Base-by-base conservation (phyloP, 2,329 filamentous ascomycete species). In the Mariannaea sp. region DNA sequence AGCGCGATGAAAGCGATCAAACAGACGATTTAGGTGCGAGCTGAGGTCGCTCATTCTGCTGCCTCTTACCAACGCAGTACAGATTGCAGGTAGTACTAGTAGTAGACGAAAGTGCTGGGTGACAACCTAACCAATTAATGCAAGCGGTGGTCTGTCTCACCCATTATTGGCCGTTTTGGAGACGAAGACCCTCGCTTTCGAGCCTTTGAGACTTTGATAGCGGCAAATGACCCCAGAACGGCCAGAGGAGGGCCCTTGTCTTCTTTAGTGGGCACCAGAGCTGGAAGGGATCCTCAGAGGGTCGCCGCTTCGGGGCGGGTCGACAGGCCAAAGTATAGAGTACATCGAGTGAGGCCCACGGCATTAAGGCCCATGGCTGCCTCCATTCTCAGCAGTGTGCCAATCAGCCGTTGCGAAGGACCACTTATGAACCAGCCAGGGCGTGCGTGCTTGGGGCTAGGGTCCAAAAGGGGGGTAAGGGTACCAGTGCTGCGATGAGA, bases 371-470 rank as follows among this genome's bases (percentile, higher is more conserved):
- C 35, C 51, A 54, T 45, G 51, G 33, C 40, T 41, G 46, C 46
- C 36, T 47, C 41, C 53, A 56, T 41, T 50, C 44, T 53, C 36
- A 53, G 40, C 7, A 19, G 27, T 36, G 51, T 46, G 52, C 58
- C 59, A 64, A 51, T 55, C 48, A 55, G 39, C 53, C 51, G 55
- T 57, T 59, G 47, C 42, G 55, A 53, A 59, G 49, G 55, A 62
- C 53, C 55, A 50, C 62, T 64, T 55, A 65, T 62, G 62, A 61
- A 62, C 59, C 57, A 39, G 58, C 62, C 57, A 62, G 60, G 50
- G 41, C 56, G 53, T 58, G 56, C 53, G 56, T 50, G 56, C 53
- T 53, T 50, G 55, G 49, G 45, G 46, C 44, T 43, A 56, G 55
- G 45, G 51, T 52, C 50, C 44, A 49, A 53, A 55, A 41, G 44